A percentile compares a stretch with the other conserved stretches of the same genome.
Conservation (phyloP, 306 rosid species). For the Hippophae tibetana region DNA sequence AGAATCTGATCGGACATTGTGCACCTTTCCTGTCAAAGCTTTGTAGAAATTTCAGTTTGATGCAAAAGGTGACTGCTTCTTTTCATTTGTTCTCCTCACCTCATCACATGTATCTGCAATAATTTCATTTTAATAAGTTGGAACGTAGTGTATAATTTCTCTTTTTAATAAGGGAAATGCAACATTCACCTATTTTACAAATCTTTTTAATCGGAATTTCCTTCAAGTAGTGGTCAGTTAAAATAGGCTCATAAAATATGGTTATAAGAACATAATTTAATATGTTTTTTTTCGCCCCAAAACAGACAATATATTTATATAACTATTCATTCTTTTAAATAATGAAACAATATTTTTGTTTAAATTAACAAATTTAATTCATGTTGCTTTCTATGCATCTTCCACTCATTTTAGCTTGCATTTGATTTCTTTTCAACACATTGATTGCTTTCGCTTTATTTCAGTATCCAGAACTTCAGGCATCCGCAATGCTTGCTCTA, state of each 20-base stretch:
- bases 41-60: constrained; percentile 70
- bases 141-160: neutral
- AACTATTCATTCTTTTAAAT: too few species aligned
- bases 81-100: neutral
- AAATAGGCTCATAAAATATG: too few species aligned
- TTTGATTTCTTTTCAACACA: constrained; percentile 10
- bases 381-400: too few species aligned
- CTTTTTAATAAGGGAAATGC: neutral
- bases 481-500: constrained; percentile 89
- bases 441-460: constrained; percentile 9
- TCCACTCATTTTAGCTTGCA: neutral
- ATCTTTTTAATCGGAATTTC: neutral
- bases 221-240: neutral
- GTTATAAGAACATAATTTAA: too few species aligned
- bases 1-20: constrained; percentile 68
- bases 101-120: too few species aligned
- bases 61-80: constrained; percentile 68
- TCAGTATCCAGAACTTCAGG: constrained; percentile 94
- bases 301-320: too few species aligned
- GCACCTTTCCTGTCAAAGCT: constrained; percentile 75
- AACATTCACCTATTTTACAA: neutral
- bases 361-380: too few species aligned
- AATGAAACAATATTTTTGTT: too few species aligned
- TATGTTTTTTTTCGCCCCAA: too few species aligned
- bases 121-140: too few species aligned